Evolutionary conservation across 345 rosid genomes (phyloP), one percentile per base, ranked within the genome.

Genomic region (Camelina hispida): DNA sequence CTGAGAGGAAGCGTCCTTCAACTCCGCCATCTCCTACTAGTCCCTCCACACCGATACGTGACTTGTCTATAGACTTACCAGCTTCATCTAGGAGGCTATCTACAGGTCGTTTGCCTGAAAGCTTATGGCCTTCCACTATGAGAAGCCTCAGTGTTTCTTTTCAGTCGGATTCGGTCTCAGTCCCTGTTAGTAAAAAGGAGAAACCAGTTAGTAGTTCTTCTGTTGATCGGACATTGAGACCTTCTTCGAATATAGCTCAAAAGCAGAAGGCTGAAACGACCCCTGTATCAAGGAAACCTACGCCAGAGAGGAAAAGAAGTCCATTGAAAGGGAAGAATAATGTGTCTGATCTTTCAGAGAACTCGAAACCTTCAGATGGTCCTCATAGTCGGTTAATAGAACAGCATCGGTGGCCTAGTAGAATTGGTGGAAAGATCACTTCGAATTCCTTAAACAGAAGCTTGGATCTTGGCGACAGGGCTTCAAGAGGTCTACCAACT

Each of bases 111-210:
- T 77, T 90, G 78, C 91, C 93, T 74, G 99, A 95, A 80, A 80
- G 96, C 76, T 83, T 95, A 83, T 95, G 99, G 99, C 99, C 99
- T 75, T 95, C 99, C 60, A 95, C 99, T 11, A 95, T 95, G 97
- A 85, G 99, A 83, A 95, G 97, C 82, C 96, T 92, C 69, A 95
- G 87, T 59, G 97, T 86, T 69, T 89, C 99, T 6, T 90, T 95
- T 84, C 99, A 95, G 86, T 90, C 94, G 0, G 99, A 90, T 87
- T 72, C 79, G 20, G 86, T 87, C 81, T 92, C 99, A 12, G 81
- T 91, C 83, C 93, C 96, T 40, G 82, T 85, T 56, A 84, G 89
- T 62, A 93, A 88, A 86, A 96, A 85, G 85, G 98, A 88, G 84
- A 93, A 84, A 85, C 85, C 91, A 20, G 84, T 76, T 66, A 80